phyloP scores from a whole-genome alignment of 208 protist species.

The Acanthamoeba polyphaga region DNA sequence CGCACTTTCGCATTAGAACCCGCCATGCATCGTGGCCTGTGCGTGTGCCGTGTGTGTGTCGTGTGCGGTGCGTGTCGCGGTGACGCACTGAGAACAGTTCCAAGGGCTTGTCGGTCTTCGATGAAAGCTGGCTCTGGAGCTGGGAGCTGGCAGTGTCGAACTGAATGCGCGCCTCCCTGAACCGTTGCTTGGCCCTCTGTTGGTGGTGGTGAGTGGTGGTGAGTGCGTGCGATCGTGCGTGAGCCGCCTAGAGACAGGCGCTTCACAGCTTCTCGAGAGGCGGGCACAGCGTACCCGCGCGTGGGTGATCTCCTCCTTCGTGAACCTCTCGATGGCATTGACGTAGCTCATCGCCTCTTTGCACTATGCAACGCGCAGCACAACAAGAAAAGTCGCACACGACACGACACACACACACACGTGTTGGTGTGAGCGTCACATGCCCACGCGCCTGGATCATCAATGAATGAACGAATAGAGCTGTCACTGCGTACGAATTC shows the following conservation, averaged over 20 bases:
- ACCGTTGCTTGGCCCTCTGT: constrained; percentile 34
- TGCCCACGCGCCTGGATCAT: too few relatives aligned
- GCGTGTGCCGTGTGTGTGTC: not conserved
- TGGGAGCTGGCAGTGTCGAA: constrained; percentile 17
- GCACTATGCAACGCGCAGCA: not conserved
- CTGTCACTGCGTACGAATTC: constrained; percentile 15
- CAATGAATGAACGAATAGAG: not conserved
- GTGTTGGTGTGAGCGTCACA: too few relatives aligned
- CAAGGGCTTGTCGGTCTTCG: constrained; percentile 55
- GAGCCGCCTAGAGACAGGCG: not conserved
- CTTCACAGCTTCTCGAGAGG: not conserved
- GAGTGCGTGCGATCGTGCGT: too few relatives aligned
- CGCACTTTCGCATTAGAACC: not conserved
- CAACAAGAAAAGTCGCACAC: not conserved
- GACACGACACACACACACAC: too few relatives aligned
- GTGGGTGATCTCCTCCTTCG: not conserved
- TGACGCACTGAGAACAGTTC: constrained; percentile 23
- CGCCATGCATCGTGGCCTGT: not conserved
- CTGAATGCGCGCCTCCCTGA: constrained; percentile 55
- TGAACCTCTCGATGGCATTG: not conserved
- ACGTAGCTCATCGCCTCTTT: not conserved
- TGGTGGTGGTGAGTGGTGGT: too few relatives aligned
- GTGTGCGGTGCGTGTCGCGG: not conserved
- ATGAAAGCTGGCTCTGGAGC: constrained; percentile 13
- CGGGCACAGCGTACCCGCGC: not conserved